Conservation (phyloP, 768 basidiomycete species). For the Trametes maxima region DNA sequence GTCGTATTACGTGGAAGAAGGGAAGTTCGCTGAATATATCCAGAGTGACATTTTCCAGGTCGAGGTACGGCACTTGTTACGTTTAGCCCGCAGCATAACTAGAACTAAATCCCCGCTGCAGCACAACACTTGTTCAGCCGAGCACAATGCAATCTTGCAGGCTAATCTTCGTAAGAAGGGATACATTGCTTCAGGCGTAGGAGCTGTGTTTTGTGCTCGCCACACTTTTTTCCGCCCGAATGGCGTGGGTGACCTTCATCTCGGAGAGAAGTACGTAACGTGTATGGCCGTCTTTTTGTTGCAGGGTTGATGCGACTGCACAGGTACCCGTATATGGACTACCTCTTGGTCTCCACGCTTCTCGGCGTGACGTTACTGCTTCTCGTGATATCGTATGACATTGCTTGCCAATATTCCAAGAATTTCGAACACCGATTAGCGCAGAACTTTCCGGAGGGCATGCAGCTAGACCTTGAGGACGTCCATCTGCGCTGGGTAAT, state of each 20-base stretch:
- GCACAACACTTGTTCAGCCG: background rate
- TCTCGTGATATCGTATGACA: conserved; percentile 26
- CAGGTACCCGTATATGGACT: conserved; percentile 26
- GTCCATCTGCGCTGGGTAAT: conserved; percentile 22
- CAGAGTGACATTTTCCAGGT: background rate
- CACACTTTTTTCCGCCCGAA: background rate
- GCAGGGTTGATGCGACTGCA: background rate
- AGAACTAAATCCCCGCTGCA: no score
- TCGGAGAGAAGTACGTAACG: background rate
- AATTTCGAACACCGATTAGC: conserved; percentile 27
- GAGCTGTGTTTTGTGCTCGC: conserved; percentile 14
- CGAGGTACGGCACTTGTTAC: background rate
- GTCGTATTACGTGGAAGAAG: background rate
- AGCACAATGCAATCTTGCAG: conserved; percentile 4
- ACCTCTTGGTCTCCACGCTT: conserved; percentile 16
- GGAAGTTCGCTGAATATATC: background rate
- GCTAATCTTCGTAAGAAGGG: conserved; percentile 9
- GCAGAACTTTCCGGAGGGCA: background rate
- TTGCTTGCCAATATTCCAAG: conserved; percentile 33
- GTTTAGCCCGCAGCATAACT: no score
- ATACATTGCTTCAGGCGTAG: conserved; percentile 15
- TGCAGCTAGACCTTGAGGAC: background rate
- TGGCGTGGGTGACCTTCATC: background rate
- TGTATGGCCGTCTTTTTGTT: no score
- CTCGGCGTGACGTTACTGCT: background rate